Base-by-base conservation (phyloP, 108 stramenopile genomes). In the Licmophora abbreviata region DNA sequence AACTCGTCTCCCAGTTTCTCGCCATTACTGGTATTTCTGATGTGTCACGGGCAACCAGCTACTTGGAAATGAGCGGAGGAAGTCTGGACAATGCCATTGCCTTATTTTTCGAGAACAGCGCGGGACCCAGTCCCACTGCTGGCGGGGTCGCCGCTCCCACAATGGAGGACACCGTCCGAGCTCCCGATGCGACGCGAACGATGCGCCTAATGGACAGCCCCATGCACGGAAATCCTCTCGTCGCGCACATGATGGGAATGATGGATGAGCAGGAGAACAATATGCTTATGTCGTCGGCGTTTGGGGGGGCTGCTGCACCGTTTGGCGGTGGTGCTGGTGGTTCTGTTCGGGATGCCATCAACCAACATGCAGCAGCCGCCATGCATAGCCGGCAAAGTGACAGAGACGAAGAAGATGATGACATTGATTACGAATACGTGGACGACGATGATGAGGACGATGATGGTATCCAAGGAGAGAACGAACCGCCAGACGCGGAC, bases 31-130 rank as follows among this genome's bases (percentile, higher is more conserved):
- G 80, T 17, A 51, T 71, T 28, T 34, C 76, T 20, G 80, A 83
- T 58, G 49, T 77, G 1, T 52, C 57, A 3, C 61, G 57, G 11
- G 85, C 89, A 3, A 48, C 15, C 9, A 70, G 56, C 42, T 92
- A 92, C 55, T 59, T 92, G 38, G 89, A 92, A 78, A 92, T 92
- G 89, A 65, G 73, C 18, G 77, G 70, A n/a, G 63, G 63, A 0
- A 54, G 84, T 35, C 33, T 92, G 11, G 83, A 92, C 64, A 77
- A 50, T 21, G 89, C 89, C 24, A 78, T 92, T 22, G 54, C 70
- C 24, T 45, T 92, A 14, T 92, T 59, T 48, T 60, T 87, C 69
- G 85, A 87, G 26, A 76, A 83, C 44, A 50, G 63, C 48, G 48
- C 50, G 12, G 63, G 62, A 3, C 67, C 48, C n/a, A 63, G 29